Conservation (phyloP, 2,329 filamentous ascomycete genomes). For the Periconia sp. region DNA sequence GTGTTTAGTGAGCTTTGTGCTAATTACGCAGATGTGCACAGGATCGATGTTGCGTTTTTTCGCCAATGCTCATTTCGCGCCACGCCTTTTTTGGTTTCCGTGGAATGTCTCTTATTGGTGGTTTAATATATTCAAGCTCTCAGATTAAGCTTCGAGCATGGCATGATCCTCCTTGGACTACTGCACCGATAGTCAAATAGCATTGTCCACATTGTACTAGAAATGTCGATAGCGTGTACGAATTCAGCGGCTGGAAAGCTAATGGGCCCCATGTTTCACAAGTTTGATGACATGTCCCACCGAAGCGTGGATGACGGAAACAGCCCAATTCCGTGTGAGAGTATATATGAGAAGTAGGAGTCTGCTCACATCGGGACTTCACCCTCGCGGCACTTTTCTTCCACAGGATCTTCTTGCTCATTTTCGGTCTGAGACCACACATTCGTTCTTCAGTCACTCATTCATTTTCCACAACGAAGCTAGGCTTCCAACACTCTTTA, state of each 20-base stretch:
- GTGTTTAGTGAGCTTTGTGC: not conserved
- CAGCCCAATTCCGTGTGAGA: slow-evolving; percentile 7
- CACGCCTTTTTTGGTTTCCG: slow-evolving; percentile 13
- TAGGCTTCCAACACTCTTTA: slow-evolving; percentile 32
- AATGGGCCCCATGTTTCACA: slow-evolving; percentile 31
- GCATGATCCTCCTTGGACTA: slow-evolving; percentile 17
- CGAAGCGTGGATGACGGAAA: slow-evolving; percentile 6
- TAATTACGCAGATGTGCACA: slow-evolving; percentile 7
- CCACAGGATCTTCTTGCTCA: slow-evolving; percentile 24
- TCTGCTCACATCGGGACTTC: slow-evolving; percentile 1
- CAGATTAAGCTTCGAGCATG: slow-evolving; percentile 18
- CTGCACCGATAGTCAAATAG: slow-evolving; percentile 11
- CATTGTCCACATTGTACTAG: not conserved
- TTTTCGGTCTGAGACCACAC: slow-evolving; percentile 42
- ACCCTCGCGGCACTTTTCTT: slow-evolving; percentile 14
- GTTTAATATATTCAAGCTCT: slow-evolving; percentile 26
- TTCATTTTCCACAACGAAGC: slow-evolving; percentile 26
- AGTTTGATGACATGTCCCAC: slow-evolving; percentile 41
- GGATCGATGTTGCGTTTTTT: not conserved
- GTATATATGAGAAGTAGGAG: slow-evolving; percentile 20
- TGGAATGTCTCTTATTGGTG: slow-evolving; percentile 25
- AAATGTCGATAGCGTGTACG: slow-evolving; percentile 5
- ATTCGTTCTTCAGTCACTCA: slow-evolving; percentile 36
- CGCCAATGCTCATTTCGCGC: slow-evolving; percentile 1
- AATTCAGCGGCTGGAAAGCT: slow-evolving; percentile 21